Evolutionary conservation across 257 asterid species (phyloP).

Genomic region (Nicotiana obtusifolia): DNA sequence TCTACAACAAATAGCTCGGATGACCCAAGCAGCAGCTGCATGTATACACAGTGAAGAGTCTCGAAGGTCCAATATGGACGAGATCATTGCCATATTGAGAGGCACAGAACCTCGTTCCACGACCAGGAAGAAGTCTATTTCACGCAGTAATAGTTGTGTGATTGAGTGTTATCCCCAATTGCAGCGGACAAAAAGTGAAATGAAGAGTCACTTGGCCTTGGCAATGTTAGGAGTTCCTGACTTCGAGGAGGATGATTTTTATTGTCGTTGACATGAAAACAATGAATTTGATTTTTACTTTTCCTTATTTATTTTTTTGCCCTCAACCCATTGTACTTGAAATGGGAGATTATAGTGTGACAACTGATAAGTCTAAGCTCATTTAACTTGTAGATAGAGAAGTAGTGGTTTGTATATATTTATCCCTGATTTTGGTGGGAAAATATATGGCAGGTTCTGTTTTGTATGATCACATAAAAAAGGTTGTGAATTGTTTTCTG

Average conservation of each 20-base stretch:
- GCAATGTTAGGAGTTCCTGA: constrained; percentile 89
- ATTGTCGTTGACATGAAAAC: constrained; percentile 39
- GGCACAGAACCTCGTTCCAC: constrained; percentile 32
- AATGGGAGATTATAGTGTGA: constrained; percentile 15
- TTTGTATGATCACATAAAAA: constrained; percentile 10
- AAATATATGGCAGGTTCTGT: constrained; percentile 8
- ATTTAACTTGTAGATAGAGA: constrained; percentile 32
- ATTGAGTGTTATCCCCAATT: constrained; percentile 34
- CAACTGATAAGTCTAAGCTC: constrained; percentile 9
- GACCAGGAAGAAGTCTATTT: constrained; percentile 32
- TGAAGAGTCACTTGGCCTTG: constrained; percentile 72
- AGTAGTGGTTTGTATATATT: constrained; percentile 17
- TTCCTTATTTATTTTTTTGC: background rate
- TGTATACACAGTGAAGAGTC: constrained; percentile 59
- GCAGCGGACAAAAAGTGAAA: constrained; percentile 63
- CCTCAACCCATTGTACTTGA: background rate
- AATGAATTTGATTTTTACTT: background rate
- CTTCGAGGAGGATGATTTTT: constrained; percentile 53
- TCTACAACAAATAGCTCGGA: constrained; percentile 29
- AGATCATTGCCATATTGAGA: constrained; percentile 43
- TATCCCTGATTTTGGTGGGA: constrained; percentile 9
- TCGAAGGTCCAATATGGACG: constrained; percentile 55
- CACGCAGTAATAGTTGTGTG: constrained; percentile 17
- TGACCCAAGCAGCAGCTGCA: constrained; percentile 66
- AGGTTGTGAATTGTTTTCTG: constrained; percentile 1